Percentiles rank a stretch among this genome's conserved stretches.
Conservation (phyloP, 2,329 filamentous ascomycete species). For the Emmonsia crescens region DNA sequence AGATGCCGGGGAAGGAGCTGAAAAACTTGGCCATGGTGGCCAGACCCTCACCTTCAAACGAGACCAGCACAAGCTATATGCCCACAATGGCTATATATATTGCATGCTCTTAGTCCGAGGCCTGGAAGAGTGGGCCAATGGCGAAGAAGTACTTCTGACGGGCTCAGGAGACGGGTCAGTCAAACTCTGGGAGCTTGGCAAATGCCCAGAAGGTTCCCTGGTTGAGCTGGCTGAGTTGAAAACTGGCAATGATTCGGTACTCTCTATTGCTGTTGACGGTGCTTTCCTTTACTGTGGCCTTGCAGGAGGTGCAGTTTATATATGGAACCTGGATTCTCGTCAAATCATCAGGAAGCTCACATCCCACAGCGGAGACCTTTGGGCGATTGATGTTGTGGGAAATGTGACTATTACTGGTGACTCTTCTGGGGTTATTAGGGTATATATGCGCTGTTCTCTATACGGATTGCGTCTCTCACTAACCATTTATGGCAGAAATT, state of each 20-base stretch:
- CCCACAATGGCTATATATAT: conserved; percentile 91
- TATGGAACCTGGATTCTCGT: conserved; percentile 93
- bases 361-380: conserved; percentile 68
- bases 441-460: conserved; percentile 34
- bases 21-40: conserved; percentile 43
- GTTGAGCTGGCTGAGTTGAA: conserved; percentile 58
- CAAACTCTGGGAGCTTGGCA: conserved; percentile 77
- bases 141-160: conserved; percentile 72
- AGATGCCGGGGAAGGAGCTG: conserved; percentile 45
- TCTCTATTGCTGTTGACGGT: conserved; percentile 77
- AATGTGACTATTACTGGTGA: conserved; percentile 79
- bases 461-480: conserved; percentile 1
- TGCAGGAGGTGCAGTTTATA: conserved; percentile 74
- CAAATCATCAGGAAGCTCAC: conserved; percentile 83
- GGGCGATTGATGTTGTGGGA: conserved; percentile 75
- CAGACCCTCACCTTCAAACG: conserved; percentile 70
- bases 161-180: conserved; percentile 90
- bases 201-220: conserved; percentile 50
- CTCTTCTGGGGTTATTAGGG: conserved; percentile 77
- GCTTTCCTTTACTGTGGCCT: conserved; percentile 90
- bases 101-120: conserved; percentile 83
- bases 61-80: conserved; percentile 73
- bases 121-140: conserved; percentile 54
- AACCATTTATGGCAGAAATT: conserved; percentile 43
- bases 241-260: conserved; percentile 51